Percentiles rank a stretch among this genome's conserved stretches.
phyloP scores from a whole-genome alignment of 768 basidiomycete species.

The Agaricus blazei region DNA sequence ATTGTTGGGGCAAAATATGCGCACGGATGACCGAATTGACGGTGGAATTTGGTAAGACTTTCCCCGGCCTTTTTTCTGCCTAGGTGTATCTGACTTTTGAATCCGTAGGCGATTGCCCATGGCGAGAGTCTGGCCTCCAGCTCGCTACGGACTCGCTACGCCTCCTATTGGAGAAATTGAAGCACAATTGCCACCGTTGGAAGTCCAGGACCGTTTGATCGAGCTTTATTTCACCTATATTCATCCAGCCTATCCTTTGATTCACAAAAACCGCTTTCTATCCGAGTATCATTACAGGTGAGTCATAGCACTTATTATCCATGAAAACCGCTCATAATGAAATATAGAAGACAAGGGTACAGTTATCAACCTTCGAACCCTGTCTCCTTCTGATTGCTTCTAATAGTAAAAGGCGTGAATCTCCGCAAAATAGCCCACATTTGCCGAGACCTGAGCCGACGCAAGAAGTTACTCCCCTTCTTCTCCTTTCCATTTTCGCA shows the following conservation, averaged over 20 bases:
- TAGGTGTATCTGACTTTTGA: neutral
- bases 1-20: constrained; percentile 59
- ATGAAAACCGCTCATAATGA: neutral
- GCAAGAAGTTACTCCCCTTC: constrained; percentile 60
- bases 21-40: constrained; percentile 62
- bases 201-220: constrained; percentile 63
- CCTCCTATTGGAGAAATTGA: constrained; percentile 40
- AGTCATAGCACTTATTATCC: neutral
- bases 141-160: constrained; percentile 33
- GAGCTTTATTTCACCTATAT: constrained; percentile 78
- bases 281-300: constrained; percentile 56
- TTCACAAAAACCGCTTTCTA: constrained; percentile 70
- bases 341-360: constrained; percentile 3
- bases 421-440: constrained; percentile 22
- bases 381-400: neutral
- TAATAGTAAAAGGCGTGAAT: constrained; percentile 10
- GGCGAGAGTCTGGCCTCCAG: constrained; percentile 70
- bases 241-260: constrained; percentile 78
- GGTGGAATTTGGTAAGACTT: constrained; percentile 59
- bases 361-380: neutral
- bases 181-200: constrained; percentile 52
- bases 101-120: constrained; percentile 59
- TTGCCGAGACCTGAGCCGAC: constrained; percentile 47
- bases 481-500: constrained; percentile 79
- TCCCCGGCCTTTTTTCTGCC: neutral